Conservation (phyloP, 2,329 filamentous ascomycete species). For the Monosporascus sp. region DNA sequence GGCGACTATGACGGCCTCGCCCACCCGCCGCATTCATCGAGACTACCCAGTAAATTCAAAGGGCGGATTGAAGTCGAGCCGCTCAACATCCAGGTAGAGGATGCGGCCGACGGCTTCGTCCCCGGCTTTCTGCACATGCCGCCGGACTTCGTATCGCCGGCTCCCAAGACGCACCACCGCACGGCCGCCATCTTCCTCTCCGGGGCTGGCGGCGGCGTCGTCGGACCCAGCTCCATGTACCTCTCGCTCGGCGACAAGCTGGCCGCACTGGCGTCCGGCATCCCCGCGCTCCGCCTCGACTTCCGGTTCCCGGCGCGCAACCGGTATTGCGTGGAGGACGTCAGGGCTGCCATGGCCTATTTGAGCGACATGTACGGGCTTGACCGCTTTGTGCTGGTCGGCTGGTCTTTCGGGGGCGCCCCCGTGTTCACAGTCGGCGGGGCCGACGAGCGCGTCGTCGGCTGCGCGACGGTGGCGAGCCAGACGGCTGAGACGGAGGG, state of each 20-base stretch:
- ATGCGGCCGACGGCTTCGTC: conserved; percentile 12
- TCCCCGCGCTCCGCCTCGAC: conserved; percentile 36
- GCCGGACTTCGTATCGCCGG: conserved; percentile 25
- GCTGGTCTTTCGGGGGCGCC: conserved; percentile 38
- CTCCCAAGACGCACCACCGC: conserved; percentile 8
- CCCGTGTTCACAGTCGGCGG: conserved; percentile 33
- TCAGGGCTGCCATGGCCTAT: conserved; percentile 30
- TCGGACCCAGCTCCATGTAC: conserved; percentile 35
- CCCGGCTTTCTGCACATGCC: conserved; percentile 28
- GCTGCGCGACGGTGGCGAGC: conserved; percentile 34
- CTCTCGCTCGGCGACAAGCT: conserved; percentile 35
- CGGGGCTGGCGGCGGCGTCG: conserved; percentile 12
- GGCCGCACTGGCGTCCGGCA: conserved; percentile 24
- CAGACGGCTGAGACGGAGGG: conserved; percentile 32
- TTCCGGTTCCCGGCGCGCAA: conserved; percentile 22
- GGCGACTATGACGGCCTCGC: too few species aligned
- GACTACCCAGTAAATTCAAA: too few species aligned
- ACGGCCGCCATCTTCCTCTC: too few species aligned
- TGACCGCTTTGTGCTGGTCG: conserved; percentile 32
- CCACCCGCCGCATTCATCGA: too few species aligned
- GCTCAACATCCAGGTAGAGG: too few species aligned
- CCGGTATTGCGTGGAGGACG: conserved; percentile 30
- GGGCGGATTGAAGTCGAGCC: too few species aligned
- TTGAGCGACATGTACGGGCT: conserved; percentile 25
- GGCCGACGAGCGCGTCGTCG: conserved; percentile 15